These are phyloP conservation scores for Aspergillus sclerotioniger DNA, from an alignment of 495 filamentous ascomycete genomes.

Conservation along the genomic window DNA sequence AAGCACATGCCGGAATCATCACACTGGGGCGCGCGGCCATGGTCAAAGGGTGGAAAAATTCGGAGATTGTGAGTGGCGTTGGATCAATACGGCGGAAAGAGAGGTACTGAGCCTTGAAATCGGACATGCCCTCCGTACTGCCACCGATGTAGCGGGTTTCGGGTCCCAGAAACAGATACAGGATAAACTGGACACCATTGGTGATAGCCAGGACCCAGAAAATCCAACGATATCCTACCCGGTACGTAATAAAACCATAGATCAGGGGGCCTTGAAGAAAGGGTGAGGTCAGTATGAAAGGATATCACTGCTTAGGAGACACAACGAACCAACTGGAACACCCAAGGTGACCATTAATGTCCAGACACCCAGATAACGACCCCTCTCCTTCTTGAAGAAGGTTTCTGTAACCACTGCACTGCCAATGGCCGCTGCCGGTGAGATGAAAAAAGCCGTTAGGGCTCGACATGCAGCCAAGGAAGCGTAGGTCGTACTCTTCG, in stretches of 20 bases:
- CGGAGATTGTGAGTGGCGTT: constrained; percentile 38
- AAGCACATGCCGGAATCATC: constrained; percentile 47
- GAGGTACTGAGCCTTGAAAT: constrained; percentile 39
- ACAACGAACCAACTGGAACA: constrained; percentile 34
- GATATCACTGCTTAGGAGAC: not conserved
- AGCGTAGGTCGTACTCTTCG: constrained; percentile 38
- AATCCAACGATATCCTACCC: constrained; percentile 45
- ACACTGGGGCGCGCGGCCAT: constrained; percentile 39
- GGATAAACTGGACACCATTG: constrained; percentile 53
- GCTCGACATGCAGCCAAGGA: constrained; percentile 37
- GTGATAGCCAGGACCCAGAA: constrained; percentile 47
- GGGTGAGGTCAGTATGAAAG: not conserved
- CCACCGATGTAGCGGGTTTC: constrained; percentile 52
- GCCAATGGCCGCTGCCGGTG: constrained; percentile 34
- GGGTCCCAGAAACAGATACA: constrained; percentile 52
- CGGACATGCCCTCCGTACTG: constrained; percentile 24
- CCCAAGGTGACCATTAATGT: constrained; percentile 47
- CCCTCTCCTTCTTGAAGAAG: constrained; percentile 44
- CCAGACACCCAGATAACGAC: constrained; percentile 48
- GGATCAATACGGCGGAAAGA: constrained; percentile 49
- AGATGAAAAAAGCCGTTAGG: constrained; percentile 23
- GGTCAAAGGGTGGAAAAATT: constrained; percentile 49
- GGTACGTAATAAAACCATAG: constrained; percentile 46
- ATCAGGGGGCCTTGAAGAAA: constrained; percentile 38
- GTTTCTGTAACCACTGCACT: constrained; percentile 48